A percentile compares a stretch with the other conserved stretches of the same genome.
Evolutionary conservation across 129 eudicot genomes (phyloP).

Genomic region (Dittrichia graveolens): DNA sequence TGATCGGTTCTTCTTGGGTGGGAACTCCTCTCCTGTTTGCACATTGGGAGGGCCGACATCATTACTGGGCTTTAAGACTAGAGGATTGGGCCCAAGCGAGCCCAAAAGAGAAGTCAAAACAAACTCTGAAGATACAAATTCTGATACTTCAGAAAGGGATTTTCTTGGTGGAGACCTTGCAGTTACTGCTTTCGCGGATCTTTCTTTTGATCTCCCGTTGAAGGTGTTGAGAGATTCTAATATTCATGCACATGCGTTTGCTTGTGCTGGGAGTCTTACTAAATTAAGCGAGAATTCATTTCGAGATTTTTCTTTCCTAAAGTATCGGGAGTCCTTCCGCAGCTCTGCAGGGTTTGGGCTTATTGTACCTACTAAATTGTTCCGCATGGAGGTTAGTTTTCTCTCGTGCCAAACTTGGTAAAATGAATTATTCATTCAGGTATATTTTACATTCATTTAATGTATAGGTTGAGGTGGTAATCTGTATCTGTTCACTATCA

Average conservation of each 20-base stretch:
- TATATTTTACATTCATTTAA: background rate
- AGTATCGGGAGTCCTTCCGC: slow-evolving; percentile 66
- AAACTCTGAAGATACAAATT: slow-evolving; percentile 40
- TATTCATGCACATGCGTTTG: slow-evolving; percentile 84
- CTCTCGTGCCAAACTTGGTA: background rate
- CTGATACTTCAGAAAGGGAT: slow-evolving; percentile 51
- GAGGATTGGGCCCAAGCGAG: slow-evolving; percentile 87
- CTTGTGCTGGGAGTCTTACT: slow-evolving; percentile 78
- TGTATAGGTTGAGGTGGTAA: background rate
- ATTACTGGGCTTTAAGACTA: slow-evolving; percentile 74
- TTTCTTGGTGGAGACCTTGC: slow-evolving; percentile 91
- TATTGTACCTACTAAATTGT: slow-evolving; percentile 71
- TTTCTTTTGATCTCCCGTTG: slow-evolving; percentile 90
- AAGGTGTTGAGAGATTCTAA: slow-evolving; percentile 74
- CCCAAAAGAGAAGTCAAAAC: slow-evolving; percentile 57
- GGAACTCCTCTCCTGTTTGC: slow-evolving; percentile 88
- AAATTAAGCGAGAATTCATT: slow-evolving; percentile 68
- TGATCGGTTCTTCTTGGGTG: slow-evolving; percentile 86
- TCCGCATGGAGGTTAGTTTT: slow-evolving; percentile 91
- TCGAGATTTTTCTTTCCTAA: slow-evolving; percentile 51
- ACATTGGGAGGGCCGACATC: slow-evolving; percentile 80
- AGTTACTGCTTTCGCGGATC: slow-evolving; percentile 83
- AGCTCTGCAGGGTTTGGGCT: slow-evolving; percentile 77
- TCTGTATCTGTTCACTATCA: background rate
- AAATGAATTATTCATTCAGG: background rate